Base-by-base conservation (phyloP, 495 filamentous ascomycete genomes). In the Podospora comata region DNA sequence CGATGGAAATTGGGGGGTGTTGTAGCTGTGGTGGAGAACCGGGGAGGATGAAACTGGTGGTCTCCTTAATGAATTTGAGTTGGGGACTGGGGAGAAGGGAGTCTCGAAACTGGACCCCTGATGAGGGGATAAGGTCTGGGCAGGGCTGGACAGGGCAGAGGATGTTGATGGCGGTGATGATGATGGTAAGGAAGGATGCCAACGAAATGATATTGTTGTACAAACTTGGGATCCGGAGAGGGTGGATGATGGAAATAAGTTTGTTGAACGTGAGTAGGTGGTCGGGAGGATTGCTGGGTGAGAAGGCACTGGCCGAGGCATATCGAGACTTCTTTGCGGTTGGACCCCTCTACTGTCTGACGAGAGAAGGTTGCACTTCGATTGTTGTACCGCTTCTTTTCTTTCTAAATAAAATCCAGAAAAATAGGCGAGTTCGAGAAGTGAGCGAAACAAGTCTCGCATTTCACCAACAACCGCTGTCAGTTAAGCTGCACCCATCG, bases 81-180 rank as follows among this genome's bases (percentile, higher is more conserved):
- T 23, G 23, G 23, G 20, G 20, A 23, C 30, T 32, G 30, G 30
- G 7, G 30, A 32, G 30, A 32, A 32, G 7, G 30, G 30, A 7
- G 30, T 60, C 26, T 70, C 65, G 39, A 68, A 7, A 18, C 55
- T 53, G 60, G 60, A 32, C 61, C 60, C 4, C 62, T 55, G 63
- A 39, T 74, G 72, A 74, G 6, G 20, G 18, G n/a, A 27, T 27
- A 23, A 23, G 23, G 48, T 11, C 39, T 48, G 39, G 13, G 39
- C 9, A 48, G 9, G 39, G 39, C 39, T 13, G 39, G 39, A 13
- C 39, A 9, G 34, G 34, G 34, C 9, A 6, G 39, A 48, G 39
- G 5, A 9, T 48, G 39, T 48, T 44, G 18, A 44, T n/a, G 32
- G 15, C 13, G 28, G 48, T 20, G 30, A 3, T 54, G 27, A 53